A percentile compares a stretch with the other conserved stretches of the same genome.
Evolutionary conservation across 2,329 filamentous ascomycete genomes (phyloP).

Genomic region (Gnomoniopsis smithogilvyi): DNA sequence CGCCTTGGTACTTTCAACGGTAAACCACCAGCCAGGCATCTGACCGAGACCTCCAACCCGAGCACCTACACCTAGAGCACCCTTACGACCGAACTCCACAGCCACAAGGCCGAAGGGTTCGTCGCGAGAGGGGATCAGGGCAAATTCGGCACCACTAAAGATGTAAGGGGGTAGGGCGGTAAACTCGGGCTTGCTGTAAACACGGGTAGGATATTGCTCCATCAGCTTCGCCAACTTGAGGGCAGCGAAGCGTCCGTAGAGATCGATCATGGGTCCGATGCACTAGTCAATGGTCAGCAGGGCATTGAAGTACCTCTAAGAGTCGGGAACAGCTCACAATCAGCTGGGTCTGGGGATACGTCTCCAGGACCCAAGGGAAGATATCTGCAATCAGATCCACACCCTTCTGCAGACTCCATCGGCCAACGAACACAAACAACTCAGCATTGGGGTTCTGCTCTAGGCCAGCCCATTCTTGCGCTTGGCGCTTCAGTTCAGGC

Average conservation of each 20-base stretch:
- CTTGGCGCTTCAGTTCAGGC: slow-evolving; percentile 53
- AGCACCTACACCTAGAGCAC: slow-evolving; percentile 62
- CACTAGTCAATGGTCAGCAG: slow-evolving; percentile 27
- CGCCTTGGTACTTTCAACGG: slow-evolving; percentile 57
- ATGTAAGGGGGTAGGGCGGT: slow-evolving; percentile 63
- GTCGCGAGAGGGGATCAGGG: slow-evolving; percentile 66
- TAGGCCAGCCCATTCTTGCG: slow-evolving; percentile 66
- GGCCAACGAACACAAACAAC: slow-evolving; percentile 65
- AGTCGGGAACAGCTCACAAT: slow-evolving; percentile 31
- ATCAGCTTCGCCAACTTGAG: slow-evolving; percentile 61
- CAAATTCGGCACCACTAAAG: slow-evolving; percentile 66
- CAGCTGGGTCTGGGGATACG: slow-evolving; percentile 55
- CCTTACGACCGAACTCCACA: slow-evolving; percentile 65
- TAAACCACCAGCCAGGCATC: slow-evolving; percentile 71
- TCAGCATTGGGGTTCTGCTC: slow-evolving; percentile 59
- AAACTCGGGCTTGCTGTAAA: slow-evolving; percentile 66
- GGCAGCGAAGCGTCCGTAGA: slow-evolving; percentile 65
- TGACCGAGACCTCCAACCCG: slow-evolving; percentile 62
- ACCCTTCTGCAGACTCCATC: slow-evolving; percentile 69
- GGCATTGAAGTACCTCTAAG: neutral
- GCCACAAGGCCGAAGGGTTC: slow-evolving; percentile 68
- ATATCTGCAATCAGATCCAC: slow-evolving; percentile 64
- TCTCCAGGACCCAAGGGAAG: slow-evolving; percentile 58
- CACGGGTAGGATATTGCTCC: slow-evolving; percentile 61
- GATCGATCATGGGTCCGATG: slow-evolving; percentile 61